These are phyloP conservation scores for Aspergillus taichungensis DNA, from an alignment of 495 filamentous ascomycete species.

Conservation along the genomic window DNA sequence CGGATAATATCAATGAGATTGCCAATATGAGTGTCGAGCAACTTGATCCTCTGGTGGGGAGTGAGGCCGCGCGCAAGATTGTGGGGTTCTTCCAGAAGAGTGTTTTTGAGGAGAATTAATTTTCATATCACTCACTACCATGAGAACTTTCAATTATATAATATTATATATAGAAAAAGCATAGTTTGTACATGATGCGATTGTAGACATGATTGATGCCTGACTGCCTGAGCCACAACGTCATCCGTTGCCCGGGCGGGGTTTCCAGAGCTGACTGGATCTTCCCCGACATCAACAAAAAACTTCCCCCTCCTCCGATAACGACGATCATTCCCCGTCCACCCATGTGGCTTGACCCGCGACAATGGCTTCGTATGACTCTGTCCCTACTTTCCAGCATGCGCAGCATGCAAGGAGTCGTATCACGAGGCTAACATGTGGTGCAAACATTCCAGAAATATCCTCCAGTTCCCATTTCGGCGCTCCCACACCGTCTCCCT, in stretches of 20 bases:
- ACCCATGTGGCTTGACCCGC: background rate
- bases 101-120: conserved; percentile 47
- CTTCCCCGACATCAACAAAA: conserved; percentile 29
- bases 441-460: conserved; percentile 28
- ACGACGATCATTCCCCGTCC: conserved; percentile 7
- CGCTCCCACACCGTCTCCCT: conserved; percentile 69
- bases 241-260: conserved; percentile 35
- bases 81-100: conserved; percentile 77
- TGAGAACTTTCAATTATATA: too few species aligned
- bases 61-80: conserved; percentile 70
- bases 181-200: background rate
- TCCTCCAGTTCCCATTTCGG: conserved; percentile 73
- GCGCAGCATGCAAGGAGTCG: too few species aligned
- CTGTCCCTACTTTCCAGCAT: background rate
- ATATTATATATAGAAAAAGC: too few species aligned
- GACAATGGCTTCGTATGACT: conserved; percentile 38
- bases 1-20: conserved; percentile 69
- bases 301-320: conserved; percentile 12
- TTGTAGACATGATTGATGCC: conserved; percentile 9
- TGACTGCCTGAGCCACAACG: conserved; percentile 14
- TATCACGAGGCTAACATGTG: background rate
- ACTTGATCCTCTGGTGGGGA: conserved; percentile 64
- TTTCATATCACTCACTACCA: conserved; percentile 2
- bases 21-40: conserved; percentile 78
- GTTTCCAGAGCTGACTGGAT: background rate